A percentile compares a stretch with the other conserved stretches of the same genome.
These are phyloP conservation scores for Coemansia javaensis DNA, from an alignment of 192 early-diverging fungal species.

Conservation along the genomic window DNA sequence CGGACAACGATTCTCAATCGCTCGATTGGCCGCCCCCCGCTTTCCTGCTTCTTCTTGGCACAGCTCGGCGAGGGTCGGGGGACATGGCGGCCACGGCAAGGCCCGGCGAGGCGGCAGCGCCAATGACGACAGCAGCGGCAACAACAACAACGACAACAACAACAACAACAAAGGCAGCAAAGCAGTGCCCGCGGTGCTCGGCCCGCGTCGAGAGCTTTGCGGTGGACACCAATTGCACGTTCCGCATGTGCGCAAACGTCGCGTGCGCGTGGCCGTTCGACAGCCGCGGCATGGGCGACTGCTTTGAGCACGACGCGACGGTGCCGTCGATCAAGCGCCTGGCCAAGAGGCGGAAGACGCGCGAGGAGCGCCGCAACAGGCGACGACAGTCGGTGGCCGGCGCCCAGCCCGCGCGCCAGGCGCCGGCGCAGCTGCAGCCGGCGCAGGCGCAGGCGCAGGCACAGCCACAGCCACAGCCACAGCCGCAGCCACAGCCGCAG, in stretches of 20 bases:
- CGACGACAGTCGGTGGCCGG: constrained; percentile 2
- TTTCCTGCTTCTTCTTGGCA: no score
- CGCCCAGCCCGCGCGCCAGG: no score
- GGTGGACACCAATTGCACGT: constrained; percentile 45
- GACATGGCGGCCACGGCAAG: no score
- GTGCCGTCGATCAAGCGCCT: constrained; percentile 38
- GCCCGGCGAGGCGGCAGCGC: no score
- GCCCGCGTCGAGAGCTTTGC: constrained; percentile 18
- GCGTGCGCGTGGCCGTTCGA: constrained; percentile 44
- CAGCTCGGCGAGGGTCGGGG: no score
- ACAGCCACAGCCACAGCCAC: no score
- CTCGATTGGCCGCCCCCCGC: no score
- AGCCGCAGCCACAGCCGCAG: no score
- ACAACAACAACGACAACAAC: not conserved
- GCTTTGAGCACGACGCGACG: constrained; percentile 36
- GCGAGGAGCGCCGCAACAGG: constrained; percentile 20
- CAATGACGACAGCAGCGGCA: no score
- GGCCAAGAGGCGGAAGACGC: constrained; percentile 33
- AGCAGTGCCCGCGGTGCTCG: constrained; percentile 30
- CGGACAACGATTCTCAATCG: no score
- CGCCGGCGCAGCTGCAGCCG: no score
- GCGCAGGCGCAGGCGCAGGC: no score
- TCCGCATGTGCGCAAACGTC: constrained; percentile 38
- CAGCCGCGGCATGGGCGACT: constrained; percentile 14
- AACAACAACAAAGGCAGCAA: not conserved